A percentile compares a stretch with the other conserved stretches of the same genome.
phyloP scores from a whole-genome alignment of 2,329 filamentous ascomycete genomes.

The Atkinsonella texensis region DNA sequence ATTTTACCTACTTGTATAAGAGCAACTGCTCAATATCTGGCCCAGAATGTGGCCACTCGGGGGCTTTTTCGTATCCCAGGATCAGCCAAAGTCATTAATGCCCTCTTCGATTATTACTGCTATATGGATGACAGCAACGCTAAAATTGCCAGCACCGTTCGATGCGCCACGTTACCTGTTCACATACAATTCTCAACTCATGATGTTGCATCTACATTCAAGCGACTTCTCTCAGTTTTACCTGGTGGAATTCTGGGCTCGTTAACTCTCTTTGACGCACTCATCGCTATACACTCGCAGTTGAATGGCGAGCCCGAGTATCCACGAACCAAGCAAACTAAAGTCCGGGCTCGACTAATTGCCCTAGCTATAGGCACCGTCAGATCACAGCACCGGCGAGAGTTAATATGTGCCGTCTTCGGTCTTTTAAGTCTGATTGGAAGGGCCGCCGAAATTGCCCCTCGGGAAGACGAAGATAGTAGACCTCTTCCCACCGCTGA shows the following conservation, averaged over 20 bases:
- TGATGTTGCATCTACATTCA: conserved; percentile 57
- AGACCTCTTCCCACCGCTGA: conserved; percentile 42
- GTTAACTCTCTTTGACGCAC: conserved; percentile 45
- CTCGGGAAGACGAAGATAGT: conserved; percentile 38
- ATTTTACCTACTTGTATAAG: conserved; percentile 54
- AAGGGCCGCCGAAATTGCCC: conserved; percentile 39
- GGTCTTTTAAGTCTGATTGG: conserved; percentile 52
- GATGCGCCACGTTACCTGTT: conserved; percentile 44
- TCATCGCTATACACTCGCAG: conserved; percentile 49
- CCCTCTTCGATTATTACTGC: conserved; percentile 53
- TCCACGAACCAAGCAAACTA: conserved; percentile 40
- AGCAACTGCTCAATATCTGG: conserved; percentile 51
- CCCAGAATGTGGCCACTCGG: conserved; percentile 41
- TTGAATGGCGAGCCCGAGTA: conserved; percentile 39
- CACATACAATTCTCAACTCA: conserved; percentile 49
- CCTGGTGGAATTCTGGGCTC: conserved; percentile 57
- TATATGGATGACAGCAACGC: conserved; percentile 31
- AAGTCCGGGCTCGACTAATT: conserved; percentile 51
- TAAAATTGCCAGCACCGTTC: conserved; percentile 44
- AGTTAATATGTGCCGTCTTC: conserved; percentile 56
- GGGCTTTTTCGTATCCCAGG: conserved; percentile 55
- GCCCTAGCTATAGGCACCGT: conserved; percentile 49
- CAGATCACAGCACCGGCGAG: conserved; percentile 46
- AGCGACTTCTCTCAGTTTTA: conserved; percentile 48
- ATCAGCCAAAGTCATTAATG: conserved; percentile 41